Evolutionary conservation across 2,329 filamentous ascomycete genomes (phyloP).

Genomic region (Calonectria hongkongensis): DNA sequence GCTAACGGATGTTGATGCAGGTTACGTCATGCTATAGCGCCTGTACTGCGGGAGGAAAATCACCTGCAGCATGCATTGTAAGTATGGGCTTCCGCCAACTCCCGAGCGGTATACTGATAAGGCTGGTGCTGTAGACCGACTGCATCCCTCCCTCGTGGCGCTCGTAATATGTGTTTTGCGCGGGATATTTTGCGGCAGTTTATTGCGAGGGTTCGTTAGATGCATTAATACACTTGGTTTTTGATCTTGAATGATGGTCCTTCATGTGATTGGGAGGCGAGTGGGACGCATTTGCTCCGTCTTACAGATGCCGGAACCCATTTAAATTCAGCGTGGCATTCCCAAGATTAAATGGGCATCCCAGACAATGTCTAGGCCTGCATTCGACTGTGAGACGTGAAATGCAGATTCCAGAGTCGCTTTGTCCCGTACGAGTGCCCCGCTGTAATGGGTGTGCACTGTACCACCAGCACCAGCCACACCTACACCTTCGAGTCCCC

Average conservation of each 20-base stretch:
- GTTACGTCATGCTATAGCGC: background rate
- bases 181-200: background rate
- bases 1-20: background rate
- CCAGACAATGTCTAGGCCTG: background rate
- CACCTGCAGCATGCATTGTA: background rate
- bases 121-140: background rate
- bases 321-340: background rate
- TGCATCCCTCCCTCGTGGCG: background rate
- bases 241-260: background rate
- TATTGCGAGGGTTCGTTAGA: no score
- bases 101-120: background rate
- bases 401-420: background rate
- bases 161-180: no score
- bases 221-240: background rate
- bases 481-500: background rate
- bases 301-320: no score
- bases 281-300: background rate
- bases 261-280: background rate
- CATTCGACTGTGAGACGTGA: background rate
- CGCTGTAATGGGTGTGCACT: constrained; percentile 17
- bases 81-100: background rate
- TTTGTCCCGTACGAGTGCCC: background rate
- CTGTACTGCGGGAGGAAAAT: background rate
- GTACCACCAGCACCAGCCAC: constrained; percentile 24
- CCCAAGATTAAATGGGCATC: background rate